phyloP scores from a whole-genome alignment of 345 rosid genomes.

The Chamaenerion angustifolium region DNA sequence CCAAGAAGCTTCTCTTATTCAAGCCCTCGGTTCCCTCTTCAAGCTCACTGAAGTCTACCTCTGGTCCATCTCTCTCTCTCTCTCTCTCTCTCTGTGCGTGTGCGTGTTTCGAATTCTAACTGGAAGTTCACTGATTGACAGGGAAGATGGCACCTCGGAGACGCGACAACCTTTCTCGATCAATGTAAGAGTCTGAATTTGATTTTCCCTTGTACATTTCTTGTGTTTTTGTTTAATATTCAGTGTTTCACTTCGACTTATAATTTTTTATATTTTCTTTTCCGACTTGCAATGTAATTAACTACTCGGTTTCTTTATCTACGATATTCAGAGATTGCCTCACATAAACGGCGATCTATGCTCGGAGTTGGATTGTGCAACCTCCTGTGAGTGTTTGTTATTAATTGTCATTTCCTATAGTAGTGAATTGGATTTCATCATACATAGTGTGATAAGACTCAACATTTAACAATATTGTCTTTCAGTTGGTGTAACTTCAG shows the following conservation, averaged over 20 bases:
- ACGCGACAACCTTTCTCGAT: constrained; percentile 14
- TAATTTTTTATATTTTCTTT: background rate
- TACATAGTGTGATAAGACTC: background rate
- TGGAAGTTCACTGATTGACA: constrained; percentile 12
- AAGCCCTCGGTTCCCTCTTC: constrained; percentile 59
- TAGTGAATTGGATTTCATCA: too few species aligned
- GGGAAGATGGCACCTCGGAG: constrained; percentile 47
- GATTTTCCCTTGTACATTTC: background rate
- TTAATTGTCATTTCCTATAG: background rate
- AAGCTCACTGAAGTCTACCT: constrained; percentile 58
- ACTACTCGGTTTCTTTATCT: too few species aligned
- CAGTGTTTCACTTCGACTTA: background rate
- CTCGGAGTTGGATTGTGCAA: constrained; percentile 7
- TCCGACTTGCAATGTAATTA: too few species aligned
- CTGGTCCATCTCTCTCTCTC: constrained; percentile 25
- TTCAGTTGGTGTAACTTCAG: constrained; percentile 13
- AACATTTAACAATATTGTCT: constrained; percentile 4
- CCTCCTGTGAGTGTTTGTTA: constrained; percentile 17
- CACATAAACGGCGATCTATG: constrained; percentile 10
- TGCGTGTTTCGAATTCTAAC: background rate
- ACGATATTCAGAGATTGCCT: constrained; percentile 17
- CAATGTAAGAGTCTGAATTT: constrained; percentile 23
- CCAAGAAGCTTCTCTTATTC: constrained; percentile 30
- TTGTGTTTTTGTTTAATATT: background rate
- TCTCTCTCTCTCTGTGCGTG: background rate